A percentile compares a stretch with the other conserved stretches of the same genome.
Evolutionary conservation across 352 stramenopile species (phyloP).

Genomic region (Pythium aristosporum): DNA sequence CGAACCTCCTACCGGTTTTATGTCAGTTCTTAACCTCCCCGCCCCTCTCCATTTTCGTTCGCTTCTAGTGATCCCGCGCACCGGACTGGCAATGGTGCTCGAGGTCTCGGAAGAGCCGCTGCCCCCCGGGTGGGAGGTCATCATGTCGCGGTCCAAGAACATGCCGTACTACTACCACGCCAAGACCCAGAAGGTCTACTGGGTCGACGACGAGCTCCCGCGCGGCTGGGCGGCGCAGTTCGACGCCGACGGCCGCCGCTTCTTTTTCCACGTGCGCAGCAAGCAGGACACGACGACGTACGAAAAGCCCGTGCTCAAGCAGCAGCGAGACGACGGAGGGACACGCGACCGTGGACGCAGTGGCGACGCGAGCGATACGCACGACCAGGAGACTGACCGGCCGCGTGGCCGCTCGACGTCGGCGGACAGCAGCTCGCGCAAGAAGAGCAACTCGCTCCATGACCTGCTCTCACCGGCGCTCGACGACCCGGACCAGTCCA

Average conservation of each 20-base stretch:
- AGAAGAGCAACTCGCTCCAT: constrained; percentile 79
- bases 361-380: not conserved
- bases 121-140: constrained; percentile 70
- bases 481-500: not conserved
- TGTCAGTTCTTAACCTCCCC: not conserved
- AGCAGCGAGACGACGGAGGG: constrained; percentile 5
- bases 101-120: constrained; percentile 64
- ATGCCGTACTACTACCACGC: constrained; percentile 85
- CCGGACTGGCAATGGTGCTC: constrained; percentile 38
- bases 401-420: not conserved
- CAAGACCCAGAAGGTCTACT: constrained; percentile 79
- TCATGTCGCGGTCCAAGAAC: constrained; percentile 81
- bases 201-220: constrained; percentile 79
- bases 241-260: constrained; percentile 51
- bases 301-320: constrained; percentile 59
- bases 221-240: constrained; percentile 81
- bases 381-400: not conserved
- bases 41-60: not conserved
- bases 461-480: constrained; percentile 64
- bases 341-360: not conserved
- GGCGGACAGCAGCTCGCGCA: constrained; percentile 27
- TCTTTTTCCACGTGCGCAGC: constrained; percentile 79
- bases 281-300: constrained; percentile 71
- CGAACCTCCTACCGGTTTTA: not conserved
- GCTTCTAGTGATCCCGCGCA: not conserved